Conservation (phyloP, 2,329 filamentous ascomycete genomes). For the Paraphaeosphaeria minitans region DNA sequence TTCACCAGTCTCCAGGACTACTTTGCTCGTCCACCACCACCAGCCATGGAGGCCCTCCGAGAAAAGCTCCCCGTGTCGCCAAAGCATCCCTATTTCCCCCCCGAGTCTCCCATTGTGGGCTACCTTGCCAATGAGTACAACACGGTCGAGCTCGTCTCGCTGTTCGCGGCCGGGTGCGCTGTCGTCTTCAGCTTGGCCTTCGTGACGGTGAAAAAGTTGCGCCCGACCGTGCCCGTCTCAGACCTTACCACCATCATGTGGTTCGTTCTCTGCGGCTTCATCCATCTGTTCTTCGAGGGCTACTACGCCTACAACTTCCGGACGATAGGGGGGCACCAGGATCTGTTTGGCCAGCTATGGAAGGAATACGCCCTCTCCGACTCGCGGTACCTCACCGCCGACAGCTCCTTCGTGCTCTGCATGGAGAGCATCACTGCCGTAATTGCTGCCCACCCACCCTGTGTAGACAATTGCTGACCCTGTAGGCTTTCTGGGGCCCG, state of each 20-base stretch:
- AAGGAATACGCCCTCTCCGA: constrained; percentile 90
- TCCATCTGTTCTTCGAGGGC: constrained; percentile 84
- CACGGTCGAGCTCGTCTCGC: constrained; percentile 62
- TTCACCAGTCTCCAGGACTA: background rate
- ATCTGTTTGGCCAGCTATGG: constrained; percentile 84
- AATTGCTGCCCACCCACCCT: constrained; percentile 37
- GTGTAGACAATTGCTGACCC: constrained; percentile 9
- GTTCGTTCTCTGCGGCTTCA: constrained; percentile 74
- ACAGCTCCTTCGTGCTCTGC: constrained; percentile 78
- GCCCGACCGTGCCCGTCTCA: constrained; percentile 57
- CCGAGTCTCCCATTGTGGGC: constrained; percentile 63
- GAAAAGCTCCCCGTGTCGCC: constrained; percentile 13
- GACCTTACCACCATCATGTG: constrained; percentile 70
- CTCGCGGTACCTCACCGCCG: constrained; percentile 81
- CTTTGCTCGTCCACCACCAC: constrained; percentile 6
- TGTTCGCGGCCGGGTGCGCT: constrained; percentile 63
- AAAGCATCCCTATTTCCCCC: constrained; percentile 74
- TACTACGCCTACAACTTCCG: constrained; percentile 78
- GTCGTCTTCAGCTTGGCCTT: constrained; percentile 64
- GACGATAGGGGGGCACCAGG: constrained; percentile 68
- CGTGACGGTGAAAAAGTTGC: constrained; percentile 57
- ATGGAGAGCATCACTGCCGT: constrained; percentile 84
- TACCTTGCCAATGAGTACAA: constrained; percentile 71
- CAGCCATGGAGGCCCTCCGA: constrained; percentile 11
- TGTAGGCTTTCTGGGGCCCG: constrained; percentile 64